These are phyloP conservation scores for Apophysomyces sp. DNA, from an alignment of 371 early-diverging fungal species.

Conservation along the genomic window DNA sequence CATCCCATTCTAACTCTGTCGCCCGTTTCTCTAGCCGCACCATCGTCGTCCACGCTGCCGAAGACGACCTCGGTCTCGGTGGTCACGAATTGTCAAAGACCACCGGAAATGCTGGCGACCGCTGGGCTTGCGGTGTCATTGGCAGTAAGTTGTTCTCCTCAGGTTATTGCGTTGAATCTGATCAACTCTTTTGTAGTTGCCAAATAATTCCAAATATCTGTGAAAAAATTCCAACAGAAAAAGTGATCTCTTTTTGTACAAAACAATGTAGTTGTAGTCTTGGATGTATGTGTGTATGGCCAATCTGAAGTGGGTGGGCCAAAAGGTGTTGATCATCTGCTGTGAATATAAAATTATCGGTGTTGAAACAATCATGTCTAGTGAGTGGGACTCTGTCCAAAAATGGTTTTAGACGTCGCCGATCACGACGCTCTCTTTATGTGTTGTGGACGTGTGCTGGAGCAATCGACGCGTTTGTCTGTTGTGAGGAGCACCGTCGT, in stretches of 20 bases:
- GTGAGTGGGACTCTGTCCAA: too few species aligned
- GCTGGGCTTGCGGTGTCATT: slow-evolving; percentile 88
- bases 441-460: too few species aligned
- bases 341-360: background rate
- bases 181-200: background rate
- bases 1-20: background rate
- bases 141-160: slow-evolving; percentile 47
- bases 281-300: background rate
- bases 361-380: background rate
- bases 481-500: too few species aligned
- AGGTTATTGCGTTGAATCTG: background rate
- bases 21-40: slow-evolving; percentile 56
- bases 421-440: too few species aligned
- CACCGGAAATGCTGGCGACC: slow-evolving; percentile 86
- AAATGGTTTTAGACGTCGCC: too few species aligned
- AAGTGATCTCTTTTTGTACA: background rate
- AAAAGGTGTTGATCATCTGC: slow-evolving; percentile 1
- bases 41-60: slow-evolving; percentile 78
- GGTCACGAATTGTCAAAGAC: slow-evolving; percentile 68
- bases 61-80: slow-evolving; percentile 84
- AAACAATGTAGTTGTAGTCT: background rate
- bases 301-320: background rate
- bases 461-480: too few species aligned
- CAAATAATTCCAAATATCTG: background rate
- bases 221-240: background rate